Base-by-base conservation (phyloP, 75 land plant species). In the Cunninghamia lanceolata region DNA sequence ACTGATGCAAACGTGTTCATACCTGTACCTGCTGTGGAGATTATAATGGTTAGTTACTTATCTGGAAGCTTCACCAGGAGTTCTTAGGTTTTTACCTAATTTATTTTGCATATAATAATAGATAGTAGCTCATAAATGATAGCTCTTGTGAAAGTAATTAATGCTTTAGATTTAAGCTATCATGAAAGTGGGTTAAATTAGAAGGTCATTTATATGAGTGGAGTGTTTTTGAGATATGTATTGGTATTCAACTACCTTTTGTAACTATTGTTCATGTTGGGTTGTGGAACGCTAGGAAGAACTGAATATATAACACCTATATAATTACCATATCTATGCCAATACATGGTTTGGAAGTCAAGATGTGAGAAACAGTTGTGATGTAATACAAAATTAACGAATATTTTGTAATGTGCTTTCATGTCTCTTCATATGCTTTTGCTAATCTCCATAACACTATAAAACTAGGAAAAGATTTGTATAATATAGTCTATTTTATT, bases 1-100 rank as follows among this genome's bases (percentile, higher is more conserved):
- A 92, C 19, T 87, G 85, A 87, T 96, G 96, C 88, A 91, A 91
- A 83, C 88, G 87, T 71, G 91, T 91, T 21, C 89, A 86, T 17
- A 56, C 82, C 54, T 91, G 91, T 81, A 75, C 89, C 9, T 85
- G 89, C 66, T 98, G 98, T 86, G 95, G 98, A 43, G 94, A 91
- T 82, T 83, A 87, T 50, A 97, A 97, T 90, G 68, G 68, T 59
- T 9, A 59, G 68, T 59, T 3, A 19, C 68, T 59, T 9, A 25
- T 59, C 0, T 59, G 28, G 52, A 59, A 59, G 68, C 25, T 25
- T 6, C 68, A 21, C 19, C 5, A 21, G 21, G 28, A 59, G 0
- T 17, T 59, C 6, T 59, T 59, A 9, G 2, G 2, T 59, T 59
- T 59, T 17, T 25, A 59, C 19, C 0, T 59, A 59, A 59, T 1